Percentiles rank a stretch among this genome's conserved stretches.
These are phyloP conservation scores for Fusarium metavorans DNA, from an alignment of 2,329 filamentous ascomycete genomes.

Conservation along the genomic window DNA sequence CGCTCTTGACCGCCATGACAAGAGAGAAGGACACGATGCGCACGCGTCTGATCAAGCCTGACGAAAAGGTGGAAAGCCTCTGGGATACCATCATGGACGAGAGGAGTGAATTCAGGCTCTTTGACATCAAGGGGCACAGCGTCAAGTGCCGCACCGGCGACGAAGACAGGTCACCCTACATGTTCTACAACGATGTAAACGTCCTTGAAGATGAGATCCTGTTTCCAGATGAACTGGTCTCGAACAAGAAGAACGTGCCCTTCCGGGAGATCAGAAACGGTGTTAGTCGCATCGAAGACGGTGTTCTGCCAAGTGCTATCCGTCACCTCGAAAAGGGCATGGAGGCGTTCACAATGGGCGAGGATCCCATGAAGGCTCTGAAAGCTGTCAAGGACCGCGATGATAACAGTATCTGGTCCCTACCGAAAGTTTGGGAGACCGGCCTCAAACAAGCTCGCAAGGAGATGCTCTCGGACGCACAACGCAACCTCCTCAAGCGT, in stretches of 20 bases:
- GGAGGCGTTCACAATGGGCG: constrained; percentile 15
- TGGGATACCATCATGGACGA: constrained; percentile 42
- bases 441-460: constrained; percentile 24
- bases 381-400: constrained; percentile 8
- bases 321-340: constrained; percentile 21
- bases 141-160: constrained; percentile 8
- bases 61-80: constrained; percentile 37
- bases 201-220: constrained; percentile 40
- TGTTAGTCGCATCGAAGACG: constrained; percentile 32
- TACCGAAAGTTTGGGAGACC: constrained; percentile 41
- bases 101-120: constrained; percentile 27
- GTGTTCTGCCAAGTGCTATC: constrained; percentile 18
- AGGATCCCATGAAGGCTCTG: constrained; percentile 20
- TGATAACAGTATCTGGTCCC: constrained; percentile 32
- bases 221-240: constrained; percentile 41
- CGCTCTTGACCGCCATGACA: constrained; percentile 36
- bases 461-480: neutral
- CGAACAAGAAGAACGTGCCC: constrained; percentile 21
- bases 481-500: constrained; percentile 20
- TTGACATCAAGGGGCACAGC: constrained; percentile 1
- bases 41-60: constrained; percentile 40
- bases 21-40: constrained; percentile 39
- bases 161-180: constrained; percentile 24
- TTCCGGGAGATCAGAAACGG: constrained; percentile 43
- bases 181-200: constrained; percentile 45